Conservation (phyloP, 2,329 filamentous ascomycete species). For the Tolypocladium album region DNA sequence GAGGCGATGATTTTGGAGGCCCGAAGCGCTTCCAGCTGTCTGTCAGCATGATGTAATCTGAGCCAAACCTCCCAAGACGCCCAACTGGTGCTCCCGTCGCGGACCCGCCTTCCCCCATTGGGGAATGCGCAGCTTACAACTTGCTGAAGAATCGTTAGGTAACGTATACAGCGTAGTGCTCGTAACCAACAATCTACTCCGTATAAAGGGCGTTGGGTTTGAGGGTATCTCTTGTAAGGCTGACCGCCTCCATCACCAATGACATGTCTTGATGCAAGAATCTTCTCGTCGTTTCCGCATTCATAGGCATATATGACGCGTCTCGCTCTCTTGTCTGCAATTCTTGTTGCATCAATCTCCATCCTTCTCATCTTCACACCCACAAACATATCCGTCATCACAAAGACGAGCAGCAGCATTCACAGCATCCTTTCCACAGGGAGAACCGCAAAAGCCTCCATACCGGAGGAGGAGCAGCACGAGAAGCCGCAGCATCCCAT, state of each 20-base stretch:
- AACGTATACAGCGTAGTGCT: background rate
- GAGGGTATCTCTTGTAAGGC: background rate
- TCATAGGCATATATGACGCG: slow-evolving; percentile 27
- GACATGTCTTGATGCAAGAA: slow-evolving; percentile 6
- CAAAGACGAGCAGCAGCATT: slow-evolving; percentile 6
- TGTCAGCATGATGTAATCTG: slow-evolving; percentile 3
- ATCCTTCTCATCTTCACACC: slow-evolving; percentile 20
- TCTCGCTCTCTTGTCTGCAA: slow-evolving; percentile 18
- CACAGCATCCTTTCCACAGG: slow-evolving; percentile 2
- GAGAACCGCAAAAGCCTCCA: background rate
- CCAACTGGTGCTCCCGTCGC: background rate
- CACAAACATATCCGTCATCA: slow-evolving; percentile 5
- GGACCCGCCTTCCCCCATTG: background rate
- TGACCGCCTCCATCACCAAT: slow-evolving; percentile 9
- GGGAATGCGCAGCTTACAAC: background rate
- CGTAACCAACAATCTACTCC: background rate
- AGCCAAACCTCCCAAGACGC: background rate
- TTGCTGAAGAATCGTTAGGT: slow-evolving; percentile 5
- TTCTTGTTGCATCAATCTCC: slow-evolving; percentile 26
- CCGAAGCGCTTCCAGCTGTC: background rate
- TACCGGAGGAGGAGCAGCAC: slow-evolving; percentile 1
- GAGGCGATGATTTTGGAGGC: background rate
- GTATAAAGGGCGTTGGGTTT: background rate
- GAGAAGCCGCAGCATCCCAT: slow-evolving; percentile 12
- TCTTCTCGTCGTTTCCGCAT: slow-evolving; percentile 14